These are phyloP conservation scores for Exophiala bonariae DNA, from an alignment of 2,329 filamentous ascomycete genomes.

Conservation along the genomic window DNA sequence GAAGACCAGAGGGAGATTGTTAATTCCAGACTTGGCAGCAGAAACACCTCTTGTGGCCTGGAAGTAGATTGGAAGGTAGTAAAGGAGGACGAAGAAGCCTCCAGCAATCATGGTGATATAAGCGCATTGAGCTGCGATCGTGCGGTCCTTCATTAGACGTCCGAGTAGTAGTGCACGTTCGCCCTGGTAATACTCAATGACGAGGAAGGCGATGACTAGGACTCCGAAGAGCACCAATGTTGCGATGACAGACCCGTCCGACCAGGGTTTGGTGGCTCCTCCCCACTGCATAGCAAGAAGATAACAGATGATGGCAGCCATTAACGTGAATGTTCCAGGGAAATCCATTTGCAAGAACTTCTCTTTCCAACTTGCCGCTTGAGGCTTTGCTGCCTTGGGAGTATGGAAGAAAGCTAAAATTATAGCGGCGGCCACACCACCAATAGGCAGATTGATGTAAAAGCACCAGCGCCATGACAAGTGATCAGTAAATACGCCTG, in stretches of 20 bases:
- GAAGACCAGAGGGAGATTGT: slow-evolving; percentile 45
- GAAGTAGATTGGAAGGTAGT: slow-evolving; percentile 53
- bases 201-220: slow-evolving; percentile 36
- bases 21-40: slow-evolving; percentile 40
- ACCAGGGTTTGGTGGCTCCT: slow-evolving; percentile 39
- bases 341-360: slow-evolving; percentile 48
- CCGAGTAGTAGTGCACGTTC: slow-evolving; percentile 42
- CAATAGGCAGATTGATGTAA: slow-evolving; percentile 37
- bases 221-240: slow-evolving; percentile 45
- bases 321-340: slow-evolving; percentile 41
- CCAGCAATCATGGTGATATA: slow-evolving; percentile 40
- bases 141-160: slow-evolving; percentile 40
- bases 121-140: slow-evolving; percentile 34
- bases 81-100: slow-evolving; percentile 39
- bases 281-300: slow-evolving; percentile 51
- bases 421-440: slow-evolving; percentile 28
- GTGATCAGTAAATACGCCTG: slow-evolving; percentile 34
- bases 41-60: slow-evolving; percentile 40
- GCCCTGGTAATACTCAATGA: slow-evolving; percentile 37
- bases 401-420: slow-evolving; percentile 32
- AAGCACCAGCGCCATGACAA: slow-evolving; percentile 38
- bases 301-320: slow-evolving; percentile 41
- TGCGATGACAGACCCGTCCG: slow-evolving; percentile 44
- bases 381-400: slow-evolving; percentile 26
- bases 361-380: slow-evolving; percentile 31